These are phyloP conservation scores for Posidonia oceanica DNA, from an alignment of 116 monocot genomes.

Conservation along the genomic window DNA sequence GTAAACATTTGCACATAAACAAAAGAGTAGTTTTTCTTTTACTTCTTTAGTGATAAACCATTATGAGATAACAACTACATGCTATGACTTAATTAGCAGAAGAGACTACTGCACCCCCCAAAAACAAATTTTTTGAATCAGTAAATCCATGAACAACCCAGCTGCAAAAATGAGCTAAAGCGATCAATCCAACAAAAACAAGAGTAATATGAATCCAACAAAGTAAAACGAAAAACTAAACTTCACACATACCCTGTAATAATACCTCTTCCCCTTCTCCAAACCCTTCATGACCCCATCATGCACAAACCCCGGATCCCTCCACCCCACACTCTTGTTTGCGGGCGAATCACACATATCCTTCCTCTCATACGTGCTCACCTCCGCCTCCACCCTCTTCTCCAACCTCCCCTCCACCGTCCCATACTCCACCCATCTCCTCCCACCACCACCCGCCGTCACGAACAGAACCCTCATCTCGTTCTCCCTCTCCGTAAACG, in stretches of 20 bases:
- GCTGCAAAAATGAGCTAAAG: too few species aligned
- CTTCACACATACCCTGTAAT: conserved; percentile 48
- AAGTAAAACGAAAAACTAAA: not conserved
- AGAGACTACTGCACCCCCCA: too few species aligned
- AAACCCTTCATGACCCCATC: conserved; percentile 74
- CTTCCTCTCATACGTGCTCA: conserved; percentile 45
- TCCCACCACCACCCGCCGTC: conserved; percentile 35
- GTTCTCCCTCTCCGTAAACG: conserved; percentile 58
- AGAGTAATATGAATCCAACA: too few species aligned
- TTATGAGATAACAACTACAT: too few species aligned
- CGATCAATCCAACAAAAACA: too few species aligned
- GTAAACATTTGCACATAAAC: too few species aligned
- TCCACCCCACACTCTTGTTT: conserved; percentile 70
- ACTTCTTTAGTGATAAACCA: too few species aligned
- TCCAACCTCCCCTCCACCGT: conserved; percentile 22
- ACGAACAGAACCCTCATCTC: conserved; percentile 95
- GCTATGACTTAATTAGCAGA: too few species aligned
- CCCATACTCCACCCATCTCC: conserved; percentile 51
- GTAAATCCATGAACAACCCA: too few species aligned
- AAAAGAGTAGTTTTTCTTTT: too few species aligned
- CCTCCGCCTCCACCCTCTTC: conserved; percentile 31
- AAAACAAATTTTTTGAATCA: too few species aligned
- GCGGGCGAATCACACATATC: conserved; percentile 93
- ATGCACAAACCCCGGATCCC: conserved; percentile 86
- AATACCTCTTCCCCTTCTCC: conserved; percentile 61